Evolutionary conservation across 768 basidiomycete genomes (phyloP).

Genomic region (Mycena filopes): DNA sequence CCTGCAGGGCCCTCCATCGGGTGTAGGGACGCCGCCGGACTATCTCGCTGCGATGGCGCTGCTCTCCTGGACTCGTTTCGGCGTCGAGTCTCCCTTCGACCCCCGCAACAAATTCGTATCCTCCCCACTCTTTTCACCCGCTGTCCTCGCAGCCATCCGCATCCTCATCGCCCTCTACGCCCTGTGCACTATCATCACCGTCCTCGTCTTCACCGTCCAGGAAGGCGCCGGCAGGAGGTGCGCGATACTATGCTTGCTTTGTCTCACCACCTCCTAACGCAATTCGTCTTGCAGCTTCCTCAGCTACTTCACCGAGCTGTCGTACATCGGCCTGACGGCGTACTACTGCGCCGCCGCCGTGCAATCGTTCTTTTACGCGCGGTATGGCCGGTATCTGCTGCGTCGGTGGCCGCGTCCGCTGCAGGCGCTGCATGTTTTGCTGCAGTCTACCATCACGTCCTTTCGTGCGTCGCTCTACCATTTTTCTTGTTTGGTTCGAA

Average conservation of each 20-base stretch:
- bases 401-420: constrained; percentile 67
- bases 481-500: background rate
- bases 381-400: constrained; percentile 58
- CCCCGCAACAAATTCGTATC: constrained; percentile 54
- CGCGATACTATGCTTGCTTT: constrained; percentile 32
- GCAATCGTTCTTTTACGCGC: constrained; percentile 60
- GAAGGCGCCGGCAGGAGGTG: constrained; percentile 46
- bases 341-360: constrained; percentile 71
- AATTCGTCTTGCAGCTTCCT: background rate
- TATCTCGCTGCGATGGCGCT: background rate
- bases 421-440: constrained; percentile 66
- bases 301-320: constrained; percentile 75
- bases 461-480: constrained; percentile 59
- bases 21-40: background rate
- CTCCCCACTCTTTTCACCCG: constrained; percentile 59
- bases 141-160: constrained; percentile 56
- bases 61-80: constrained; percentile 36
- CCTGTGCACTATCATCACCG: constrained; percentile 52
- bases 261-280: background rate
- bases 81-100: constrained; percentile 55
- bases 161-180: constrained; percentile 63
- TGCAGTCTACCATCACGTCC: constrained; percentile 61
- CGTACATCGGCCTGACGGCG: constrained; percentile 68
- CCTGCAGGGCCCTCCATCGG: background rate
- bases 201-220: constrained; percentile 48